Evolutionary conservation across 371 early-diverging fungal species (phyloP).

Genomic region (Coemansia sp.): DNA sequence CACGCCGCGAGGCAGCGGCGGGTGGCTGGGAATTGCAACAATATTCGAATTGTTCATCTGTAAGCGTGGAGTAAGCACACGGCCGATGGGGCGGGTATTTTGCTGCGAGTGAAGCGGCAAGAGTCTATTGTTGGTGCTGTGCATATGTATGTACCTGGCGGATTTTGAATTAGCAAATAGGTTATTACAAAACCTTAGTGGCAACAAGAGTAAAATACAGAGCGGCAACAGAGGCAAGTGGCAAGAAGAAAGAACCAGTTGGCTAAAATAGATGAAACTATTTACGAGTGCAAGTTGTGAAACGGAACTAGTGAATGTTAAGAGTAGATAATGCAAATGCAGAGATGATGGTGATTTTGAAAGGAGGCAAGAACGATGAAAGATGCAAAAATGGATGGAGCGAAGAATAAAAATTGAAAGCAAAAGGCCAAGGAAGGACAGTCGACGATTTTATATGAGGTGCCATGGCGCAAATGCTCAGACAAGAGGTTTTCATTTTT

Average conservation of each 20-base stretch:
- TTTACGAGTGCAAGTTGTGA: neutral
- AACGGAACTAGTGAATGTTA: neutral
- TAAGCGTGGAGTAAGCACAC: neutral
- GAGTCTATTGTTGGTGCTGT: neutral
- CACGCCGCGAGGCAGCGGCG: conserved; percentile 43
- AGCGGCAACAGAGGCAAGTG: neutral
- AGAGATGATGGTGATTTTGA: neutral
- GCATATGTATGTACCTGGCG: neutral
- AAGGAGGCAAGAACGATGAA: neutral
- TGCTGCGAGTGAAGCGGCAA: neutral
- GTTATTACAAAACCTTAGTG: neutral
- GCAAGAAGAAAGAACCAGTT: neutral
- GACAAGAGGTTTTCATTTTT: neutral
- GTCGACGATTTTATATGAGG: neutral
- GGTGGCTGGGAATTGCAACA: conserved; percentile 45
- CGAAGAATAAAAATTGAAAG: neutral
- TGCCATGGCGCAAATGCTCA: neutral
- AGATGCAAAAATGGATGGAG: neutral
- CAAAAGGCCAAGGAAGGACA: neutral
- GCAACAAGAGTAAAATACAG: neutral
- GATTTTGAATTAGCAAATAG: neutral
- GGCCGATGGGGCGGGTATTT: neutral
- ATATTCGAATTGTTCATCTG: conserved; percentile 46
- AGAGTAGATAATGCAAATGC: conserved; percentile 4
- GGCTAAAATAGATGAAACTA: neutral